Evolutionary conservation across 2,329 filamentous ascomycete species (phyloP).

Genomic region (Bipolaris gigantea): DNA sequence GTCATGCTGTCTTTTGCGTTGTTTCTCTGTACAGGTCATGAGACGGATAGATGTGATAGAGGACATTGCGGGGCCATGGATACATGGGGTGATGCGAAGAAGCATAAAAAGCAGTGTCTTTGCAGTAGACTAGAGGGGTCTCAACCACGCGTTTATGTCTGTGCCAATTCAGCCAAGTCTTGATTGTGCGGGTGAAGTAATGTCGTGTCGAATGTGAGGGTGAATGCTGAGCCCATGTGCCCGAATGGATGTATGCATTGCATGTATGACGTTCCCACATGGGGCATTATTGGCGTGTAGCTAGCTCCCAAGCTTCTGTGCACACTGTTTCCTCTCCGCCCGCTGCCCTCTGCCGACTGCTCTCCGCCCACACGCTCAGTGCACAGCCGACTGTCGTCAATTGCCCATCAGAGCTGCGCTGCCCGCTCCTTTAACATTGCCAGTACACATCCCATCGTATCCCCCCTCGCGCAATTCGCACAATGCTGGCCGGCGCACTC

Average conservation of each 20-base stretch:
- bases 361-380: conserved; percentile 2
- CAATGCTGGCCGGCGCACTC: conserved; percentile 44
- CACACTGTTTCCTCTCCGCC: neutral
- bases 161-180: neutral
- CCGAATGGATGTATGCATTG: neutral
- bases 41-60: neutral
- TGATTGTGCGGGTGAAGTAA: neutral
- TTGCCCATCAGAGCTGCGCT: conserved; percentile 25
- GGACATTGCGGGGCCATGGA: neutral
- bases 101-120: neutral
- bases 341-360: neutral
- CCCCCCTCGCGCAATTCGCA: conserved; percentile 7
- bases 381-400: conserved; percentile 10
- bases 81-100: neutral
- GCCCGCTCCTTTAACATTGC: conserved; percentile 6
- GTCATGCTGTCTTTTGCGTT: neutral
- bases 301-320: conserved; percentile 13
- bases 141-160: neutral
- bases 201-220: conserved; percentile 11
- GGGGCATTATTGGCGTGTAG: neutral
- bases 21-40: neutral
- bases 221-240: conserved; percentile 8
- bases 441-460: conserved; percentile 8
- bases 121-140: neutral
- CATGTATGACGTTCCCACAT: conserved; percentile 12